phyloP scores from a whole-genome alignment of 129 eudicot species.

The Kitagawia praeruptora region DNA sequence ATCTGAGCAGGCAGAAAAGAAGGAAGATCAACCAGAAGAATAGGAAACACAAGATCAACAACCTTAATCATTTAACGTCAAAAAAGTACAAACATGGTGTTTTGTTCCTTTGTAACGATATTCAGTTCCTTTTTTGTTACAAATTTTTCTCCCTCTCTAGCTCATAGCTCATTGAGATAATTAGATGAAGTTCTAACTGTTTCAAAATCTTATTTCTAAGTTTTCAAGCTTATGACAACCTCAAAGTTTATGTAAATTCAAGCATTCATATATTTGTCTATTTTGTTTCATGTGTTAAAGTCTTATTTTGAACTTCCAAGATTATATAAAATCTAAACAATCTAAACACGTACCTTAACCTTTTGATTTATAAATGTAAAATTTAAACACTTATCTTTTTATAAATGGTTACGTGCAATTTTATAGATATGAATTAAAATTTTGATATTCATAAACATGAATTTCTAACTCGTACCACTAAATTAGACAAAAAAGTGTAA shows the following conservation, averaged over 20 bases:
- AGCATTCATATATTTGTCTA: background rate
- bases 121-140: background rate
- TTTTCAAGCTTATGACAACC: background rate
- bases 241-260: background rate
- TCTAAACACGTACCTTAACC: no score
- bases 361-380: no score
- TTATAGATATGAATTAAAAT: no score
- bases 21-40: background rate
- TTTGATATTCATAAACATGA: no score
- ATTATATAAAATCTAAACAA: no score
- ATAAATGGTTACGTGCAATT: no score
- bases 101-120: conserved; percentile 1
- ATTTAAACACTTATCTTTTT: no score
- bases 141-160: background rate
- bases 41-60: background rate
- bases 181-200: background rate
- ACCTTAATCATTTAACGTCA: background rate
- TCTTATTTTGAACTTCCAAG: no score
- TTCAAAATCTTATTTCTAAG: background rate
- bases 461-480: no score
- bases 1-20: background rate
- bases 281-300: no score
- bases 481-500: no score
- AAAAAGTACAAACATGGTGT: background rate
- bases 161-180: conserved; percentile 1